phyloP scores from a whole-genome alignment of 2,329 filamentous ascomycete species.

The Phaeosphaeria sp. region DNA sequence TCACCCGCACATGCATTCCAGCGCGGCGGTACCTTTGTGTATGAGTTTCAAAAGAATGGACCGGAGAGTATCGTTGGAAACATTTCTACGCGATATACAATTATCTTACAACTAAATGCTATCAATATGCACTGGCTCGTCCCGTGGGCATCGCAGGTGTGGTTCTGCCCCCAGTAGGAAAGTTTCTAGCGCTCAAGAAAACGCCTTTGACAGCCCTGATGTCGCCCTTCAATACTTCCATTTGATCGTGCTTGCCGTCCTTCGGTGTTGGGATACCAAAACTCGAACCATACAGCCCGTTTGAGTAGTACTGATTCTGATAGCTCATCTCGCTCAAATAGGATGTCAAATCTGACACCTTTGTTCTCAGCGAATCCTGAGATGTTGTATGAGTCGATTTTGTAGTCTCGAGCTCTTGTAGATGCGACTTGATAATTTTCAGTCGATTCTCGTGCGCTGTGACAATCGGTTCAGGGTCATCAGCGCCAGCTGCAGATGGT shows the following conservation, averaged over 20 bases:
- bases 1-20: slow-evolving; percentile 1
- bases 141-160: slow-evolving; percentile 26
- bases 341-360: slow-evolving; percentile 63
- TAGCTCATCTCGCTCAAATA: slow-evolving; percentile 63
- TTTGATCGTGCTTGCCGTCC: slow-evolving; percentile 70
- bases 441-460: slow-evolving; percentile 55
- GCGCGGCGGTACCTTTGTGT: not conserved
- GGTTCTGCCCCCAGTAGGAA: slow-evolving; percentile 54
- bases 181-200: slow-evolving; percentile 75
- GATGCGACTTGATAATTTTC: slow-evolving; percentile 59
- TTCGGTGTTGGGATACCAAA: slow-evolving; percentile 50
- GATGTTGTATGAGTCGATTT: slow-evolving; percentile 59
- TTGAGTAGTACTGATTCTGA: slow-evolving; percentile 51
- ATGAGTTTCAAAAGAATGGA: not conserved
- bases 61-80: not conserved
- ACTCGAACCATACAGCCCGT: slow-evolving; percentile 43
- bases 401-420: slow-evolving; percentile 59
- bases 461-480: slow-evolving; percentile 36
- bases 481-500: slow-evolving; percentile 32
- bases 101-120: not conserved
- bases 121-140: slow-evolving; percentile 21
- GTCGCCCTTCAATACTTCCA: slow-evolving; percentile 74
- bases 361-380: slow-evolving; percentile 56
- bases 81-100: not conserved
- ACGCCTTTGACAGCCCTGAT: slow-evolving; percentile 83